phyloP scores from a whole-genome alignment of 2,329 filamentous ascomycete genomes.

The Beauveria sp. region DNA sequence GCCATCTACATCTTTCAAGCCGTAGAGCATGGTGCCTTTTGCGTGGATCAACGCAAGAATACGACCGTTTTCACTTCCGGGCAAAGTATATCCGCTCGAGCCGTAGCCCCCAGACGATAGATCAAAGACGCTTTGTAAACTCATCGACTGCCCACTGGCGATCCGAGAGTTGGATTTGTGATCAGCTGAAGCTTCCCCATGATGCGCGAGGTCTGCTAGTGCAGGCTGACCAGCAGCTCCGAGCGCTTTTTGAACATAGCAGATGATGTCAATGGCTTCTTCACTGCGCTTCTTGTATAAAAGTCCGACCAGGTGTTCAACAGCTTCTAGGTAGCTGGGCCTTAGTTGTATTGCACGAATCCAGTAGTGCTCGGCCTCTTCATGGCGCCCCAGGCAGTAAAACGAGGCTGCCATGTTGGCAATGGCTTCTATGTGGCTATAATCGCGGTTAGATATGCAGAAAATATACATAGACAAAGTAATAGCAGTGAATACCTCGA shows the following conservation, averaged over 20 bases:
- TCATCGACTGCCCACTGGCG: background rate
- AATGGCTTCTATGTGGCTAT: conserved; percentile 80
- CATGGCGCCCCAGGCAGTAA: conserved; percentile 70
- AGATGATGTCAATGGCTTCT: conserved; percentile 82
- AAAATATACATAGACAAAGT: background rate
- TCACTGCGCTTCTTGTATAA: conserved; percentile 75
- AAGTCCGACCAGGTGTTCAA: conserved; percentile 86
- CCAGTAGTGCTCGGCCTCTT: conserved; percentile 85
- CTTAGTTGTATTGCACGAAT: conserved; percentile 71
- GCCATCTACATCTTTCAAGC: conserved; percentile 69
- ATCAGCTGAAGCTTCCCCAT: background rate
- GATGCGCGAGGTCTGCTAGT: background rate
- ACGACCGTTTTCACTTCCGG: conserved; percentile 81
- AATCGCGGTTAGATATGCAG: background rate
- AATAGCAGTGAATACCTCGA: conserved; percentile 34
- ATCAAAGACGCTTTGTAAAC: conserved; percentile 35
- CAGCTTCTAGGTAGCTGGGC: conserved; percentile 87
- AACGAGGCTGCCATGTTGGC: conserved; percentile 89
- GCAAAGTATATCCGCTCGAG: conserved; percentile 76
- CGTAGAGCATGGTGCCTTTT: conserved; percentile 97
- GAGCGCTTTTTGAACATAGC: conserved; percentile 67
- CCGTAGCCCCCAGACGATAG: conserved; percentile 27
- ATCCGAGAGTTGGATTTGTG: background rate
- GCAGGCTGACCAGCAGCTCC: conserved; percentile 13
- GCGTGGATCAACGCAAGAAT: conserved; percentile 92